Evolutionary conservation across 2,329 filamentous ascomycete genomes (phyloP), one percentile per base, ranked within the genome.

Genomic region (Fusarium sp.): DNA sequence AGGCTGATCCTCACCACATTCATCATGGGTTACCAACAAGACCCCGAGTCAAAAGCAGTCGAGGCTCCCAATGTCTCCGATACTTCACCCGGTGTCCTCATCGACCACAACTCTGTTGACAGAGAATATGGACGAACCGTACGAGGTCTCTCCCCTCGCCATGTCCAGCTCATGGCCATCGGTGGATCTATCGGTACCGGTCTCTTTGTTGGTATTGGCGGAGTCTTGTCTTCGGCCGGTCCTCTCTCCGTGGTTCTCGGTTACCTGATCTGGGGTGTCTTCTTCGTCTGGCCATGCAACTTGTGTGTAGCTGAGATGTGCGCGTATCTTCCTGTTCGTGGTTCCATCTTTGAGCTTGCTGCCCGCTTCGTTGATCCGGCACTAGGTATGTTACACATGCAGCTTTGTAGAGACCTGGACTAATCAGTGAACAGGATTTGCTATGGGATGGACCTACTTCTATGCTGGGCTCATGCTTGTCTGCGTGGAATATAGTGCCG

Each of bases 231-330:
- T 56, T 71, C 75, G 38, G 76, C 79, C 39, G 79, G 79, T 25
- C 79, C 79, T 7, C 72, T 81, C 45, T 79, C 78, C 8, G 74
- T 81, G 10, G 47, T 81, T 32, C 75, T 81, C 32, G 79, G 79
- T 12, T 81, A 80, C 67, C 65, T 78, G 44, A 74, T 79, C 68
- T 81, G 78, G 78, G 78, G 78, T 43, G 53, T 78, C 35, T 73
- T 76, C 61, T 80, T 77, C 72, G 74, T 80, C 65, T 81, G 77
- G 78, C 79, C 78, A 11, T 70, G 74, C 43, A 77, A 80, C 73
- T 66, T 81, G 58, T 78, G 75, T 61, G 78, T 87, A 31, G 84
- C 82, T 49, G 85, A 87, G 73, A 85, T 87, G 81, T 81, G 80
- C 49, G 80, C 83, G 7, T 85, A 83, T 58, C 76, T 86, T 24